These are phyloP conservation scores for Isoetes taiwanensis DNA, from an alignment of 75 land plant genomes.

Conservation along the genomic window DNA sequence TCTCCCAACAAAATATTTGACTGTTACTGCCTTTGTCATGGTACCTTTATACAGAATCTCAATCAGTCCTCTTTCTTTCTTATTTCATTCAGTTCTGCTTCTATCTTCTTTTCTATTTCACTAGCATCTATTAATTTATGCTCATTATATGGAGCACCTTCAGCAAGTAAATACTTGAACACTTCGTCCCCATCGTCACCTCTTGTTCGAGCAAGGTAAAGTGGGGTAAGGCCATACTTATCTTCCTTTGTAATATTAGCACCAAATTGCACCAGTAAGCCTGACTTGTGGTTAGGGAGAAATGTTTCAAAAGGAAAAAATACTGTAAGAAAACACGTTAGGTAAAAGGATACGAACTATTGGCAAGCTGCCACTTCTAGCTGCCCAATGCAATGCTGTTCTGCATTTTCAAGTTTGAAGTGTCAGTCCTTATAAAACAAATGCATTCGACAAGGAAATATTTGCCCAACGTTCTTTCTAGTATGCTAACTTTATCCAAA, in stretches of 20 bases:
- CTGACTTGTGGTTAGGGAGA: too few species aligned
- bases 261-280: constrained; percentile 22
- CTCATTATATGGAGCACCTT: constrained; percentile 32
- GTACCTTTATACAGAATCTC: too few species aligned
- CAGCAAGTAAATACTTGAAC: constrained; percentile 22
- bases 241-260: constrained; percentile 21
- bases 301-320: neutral
- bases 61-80: too few species aligned
- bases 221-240: constrained; percentile 25
- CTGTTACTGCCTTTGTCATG: too few species aligned
- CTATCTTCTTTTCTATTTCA: constrained; percentile 18
- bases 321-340: neutral
- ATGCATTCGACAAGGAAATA: neutral
- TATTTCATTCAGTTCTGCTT: constrained; percentile 15
- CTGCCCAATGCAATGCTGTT: constrained; percentile 31
- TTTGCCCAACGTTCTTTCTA: neutral
- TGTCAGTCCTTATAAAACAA: neutral
- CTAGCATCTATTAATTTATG: constrained; percentile 10
- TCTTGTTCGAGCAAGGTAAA: constrained; percentile 24
- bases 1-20: too few species aligned
- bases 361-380: constrained; percentile 18
- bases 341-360: constrained; percentile 30
- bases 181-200: constrained; percentile 31
- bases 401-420: constrained; percentile 2
- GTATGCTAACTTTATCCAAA: too few species aligned